These are phyloP conservation scores for Pulveroboletus ravenelii DNA, from an alignment of 768 basidiomycete species.

Conservation along the genomic window DNA sequence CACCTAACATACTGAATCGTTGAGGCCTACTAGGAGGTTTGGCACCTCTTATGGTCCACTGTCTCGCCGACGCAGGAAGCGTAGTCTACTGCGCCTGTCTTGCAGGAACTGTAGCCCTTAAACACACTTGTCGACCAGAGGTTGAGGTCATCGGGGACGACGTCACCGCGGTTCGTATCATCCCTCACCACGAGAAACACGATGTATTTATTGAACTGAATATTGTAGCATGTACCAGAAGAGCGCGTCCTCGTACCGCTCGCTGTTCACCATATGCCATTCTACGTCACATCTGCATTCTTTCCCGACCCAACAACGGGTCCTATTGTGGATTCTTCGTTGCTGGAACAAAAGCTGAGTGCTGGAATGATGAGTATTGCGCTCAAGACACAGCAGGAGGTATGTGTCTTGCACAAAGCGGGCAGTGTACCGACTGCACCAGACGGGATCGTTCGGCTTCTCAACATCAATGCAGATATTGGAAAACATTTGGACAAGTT, in stretches of 20 bases:
- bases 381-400: too few relatives aligned
- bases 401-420: constrained; percentile 89
- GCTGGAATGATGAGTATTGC: too few relatives aligned
- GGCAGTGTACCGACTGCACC: constrained; percentile 80
- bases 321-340: too few relatives aligned
- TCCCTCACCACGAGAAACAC: too few relatives aligned
- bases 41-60: constrained; percentile 89
- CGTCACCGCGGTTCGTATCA: constrained; percentile 69
- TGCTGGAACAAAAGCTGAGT: too few relatives aligned
- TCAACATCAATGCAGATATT: constrained; percentile 63
- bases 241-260: constrained; percentile 90
- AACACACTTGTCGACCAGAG: constrained; percentile 88
- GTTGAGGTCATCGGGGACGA: constrained; percentile 93
- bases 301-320: constrained; percentile 35
- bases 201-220: too few relatives aligned
- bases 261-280: constrained; percentile 89
- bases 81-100: too few relatives aligned
- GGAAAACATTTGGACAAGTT: constrained; percentile 66
- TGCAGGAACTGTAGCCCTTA: constrained; percentile 84
- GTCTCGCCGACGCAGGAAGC: constrained; percentile 86
- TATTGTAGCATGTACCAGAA: too few relatives aligned
- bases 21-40: constrained; percentile 65
- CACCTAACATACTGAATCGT: not conserved
- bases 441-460: constrained; percentile 66
- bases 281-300: constrained; percentile 89